Percentiles rank a stretch among this genome's conserved stretches.
phyloP scores from a whole-genome alignment of 768 basidiomycete species.

The Floccularia luteovirens region DNA sequence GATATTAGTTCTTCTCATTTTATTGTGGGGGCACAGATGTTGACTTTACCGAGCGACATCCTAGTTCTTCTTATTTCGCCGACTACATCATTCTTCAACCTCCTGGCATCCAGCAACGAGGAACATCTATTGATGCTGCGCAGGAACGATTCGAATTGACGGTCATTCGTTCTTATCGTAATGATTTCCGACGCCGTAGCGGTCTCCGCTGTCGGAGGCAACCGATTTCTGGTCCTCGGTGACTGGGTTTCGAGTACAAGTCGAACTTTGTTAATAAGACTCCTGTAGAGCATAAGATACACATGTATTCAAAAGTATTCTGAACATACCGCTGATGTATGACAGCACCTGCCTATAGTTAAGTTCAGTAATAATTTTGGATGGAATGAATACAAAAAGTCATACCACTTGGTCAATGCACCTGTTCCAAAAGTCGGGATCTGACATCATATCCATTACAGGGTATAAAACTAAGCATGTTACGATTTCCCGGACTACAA shows the following conservation, averaged over 20 bases:
- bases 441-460: slow-evolving; percentile 85
- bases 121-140: slow-evolving; percentile 76
- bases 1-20: slow-evolving; percentile 2
- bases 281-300: slow-evolving; percentile 33
- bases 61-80: slow-evolving; percentile 86
- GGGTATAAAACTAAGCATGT: slow-evolving; percentile 81
- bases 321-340: slow-evolving; percentile 38
- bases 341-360: slow-evolving; percentile 37
- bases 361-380: not conserved
- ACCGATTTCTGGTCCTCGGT: slow-evolving; percentile 40
- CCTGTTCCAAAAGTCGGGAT: slow-evolving; percentile 97
- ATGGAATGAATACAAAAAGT: slow-evolving; percentile 4
- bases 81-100: slow-evolving; percentile 87
- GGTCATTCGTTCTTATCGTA: slow-evolving; percentile 71
- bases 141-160: slow-evolving; percentile 89
- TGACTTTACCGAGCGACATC: slow-evolving; percentile 51
- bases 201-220: slow-evolving; percentile 21
- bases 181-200: slow-evolving; percentile 56
- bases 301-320: slow-evolving; percentile 7
- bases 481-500: slow-evolving; percentile 76
- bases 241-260: slow-evolving; percentile 78
- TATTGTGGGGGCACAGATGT: not conserved
- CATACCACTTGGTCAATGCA: slow-evolving; percentile 87
- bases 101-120: slow-evolving; percentile 80
- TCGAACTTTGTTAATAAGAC: slow-evolving; percentile 81